These are phyloP conservation scores for Candida manassasensis DNA, from an alignment of 805 yeast species.

Conservation along the genomic window DNA sequence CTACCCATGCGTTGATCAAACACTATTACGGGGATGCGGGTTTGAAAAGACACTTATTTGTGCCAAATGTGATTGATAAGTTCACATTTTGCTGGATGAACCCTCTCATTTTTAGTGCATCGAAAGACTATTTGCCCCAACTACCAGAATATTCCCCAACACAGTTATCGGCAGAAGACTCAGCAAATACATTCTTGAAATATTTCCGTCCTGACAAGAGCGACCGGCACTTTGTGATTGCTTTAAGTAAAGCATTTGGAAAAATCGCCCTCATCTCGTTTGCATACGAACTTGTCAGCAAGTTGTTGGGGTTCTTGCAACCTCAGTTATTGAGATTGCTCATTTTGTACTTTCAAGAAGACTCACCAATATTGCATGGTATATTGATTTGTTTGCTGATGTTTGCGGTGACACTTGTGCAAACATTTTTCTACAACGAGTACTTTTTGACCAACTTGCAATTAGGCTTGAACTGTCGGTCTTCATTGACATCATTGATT, in stretches of 20 bases:
- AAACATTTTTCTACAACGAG: constrained; percentile 64
- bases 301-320: constrained; percentile 52
- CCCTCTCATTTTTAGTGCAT: constrained; percentile 36
- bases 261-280: constrained; percentile 17
- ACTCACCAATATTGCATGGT: constrained; percentile 52
- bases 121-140: constrained; percentile 32
- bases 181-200: constrained; percentile 14
- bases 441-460: constrained; percentile 55
- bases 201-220: constrained; percentile 11
- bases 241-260: constrained; percentile 26
- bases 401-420: constrained; percentile 56
- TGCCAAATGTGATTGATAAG: constrained; percentile 32
- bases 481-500: constrained; percentile 62
- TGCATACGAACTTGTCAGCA: constrained; percentile 19
- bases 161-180: constrained; percentile 18
- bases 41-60: constrained; percentile 10
- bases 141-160: constrained; percentile 24
- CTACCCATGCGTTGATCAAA: constrained; percentile 33
- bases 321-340: constrained; percentile 74
- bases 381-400: constrained; percentile 57
- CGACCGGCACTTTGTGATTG: constrained; percentile 10
- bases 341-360: constrained; percentile 53
- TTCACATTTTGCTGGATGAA: constrained; percentile 48
- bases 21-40: constrained; percentile 21
- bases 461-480: constrained; percentile 60